Conservation (phyloP, 352 stramenopile genomes). For the Phytophthora cryptogea region DNA sequence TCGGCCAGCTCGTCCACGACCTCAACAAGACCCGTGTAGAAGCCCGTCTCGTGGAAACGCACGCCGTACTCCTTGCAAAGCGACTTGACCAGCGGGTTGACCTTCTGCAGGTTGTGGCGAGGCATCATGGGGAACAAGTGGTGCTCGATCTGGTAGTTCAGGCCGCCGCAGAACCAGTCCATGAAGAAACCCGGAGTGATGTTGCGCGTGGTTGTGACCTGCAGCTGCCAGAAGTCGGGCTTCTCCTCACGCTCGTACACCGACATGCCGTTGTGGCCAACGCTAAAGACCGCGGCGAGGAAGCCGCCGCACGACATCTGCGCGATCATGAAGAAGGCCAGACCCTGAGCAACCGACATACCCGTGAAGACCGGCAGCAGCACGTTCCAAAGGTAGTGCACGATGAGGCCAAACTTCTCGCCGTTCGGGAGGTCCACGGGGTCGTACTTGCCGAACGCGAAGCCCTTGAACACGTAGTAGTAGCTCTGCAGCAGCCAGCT, state of each 20-base stretch:
- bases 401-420: slow-evolving; percentile 71
- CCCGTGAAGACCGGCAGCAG: slow-evolving; percentile 65
- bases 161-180: slow-evolving; percentile 98
- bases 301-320: slow-evolving; percentile 94
- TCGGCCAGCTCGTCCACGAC: slow-evolving; percentile 93
- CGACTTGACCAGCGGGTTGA: slow-evolving; percentile 94
- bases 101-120: slow-evolving; percentile 94
- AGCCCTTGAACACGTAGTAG: slow-evolving; percentile 92
- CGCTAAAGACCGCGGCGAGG: slow-evolving; percentile 95
- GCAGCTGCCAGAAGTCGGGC: slow-evolving; percentile 98
- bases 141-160: slow-evolving; percentile 99
- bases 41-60: slow-evolving; percentile 95
- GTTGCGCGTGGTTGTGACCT: slow-evolving; percentile 98
- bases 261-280: slow-evolving; percentile 98
- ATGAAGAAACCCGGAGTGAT: slow-evolving; percentile 94
- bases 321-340: slow-evolving; percentile 84
- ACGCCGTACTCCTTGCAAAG: slow-evolving; percentile 98
- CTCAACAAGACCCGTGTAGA: slow-evolving; percentile 93
- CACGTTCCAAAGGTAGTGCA: slow-evolving; percentile 95
- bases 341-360: slow-evolving; percentile 71
- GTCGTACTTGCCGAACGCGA: slow-evolving; percentile 84
- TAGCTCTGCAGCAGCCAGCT: slow-evolving; percentile 97
- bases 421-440: slow-evolving; percentile 86
- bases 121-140: slow-evolving; percentile 98
- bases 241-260: slow-evolving; percentile 96